Base-by-base conservation (phyloP, 208 protist genomes). In the Leishmania mexicana region DNA sequence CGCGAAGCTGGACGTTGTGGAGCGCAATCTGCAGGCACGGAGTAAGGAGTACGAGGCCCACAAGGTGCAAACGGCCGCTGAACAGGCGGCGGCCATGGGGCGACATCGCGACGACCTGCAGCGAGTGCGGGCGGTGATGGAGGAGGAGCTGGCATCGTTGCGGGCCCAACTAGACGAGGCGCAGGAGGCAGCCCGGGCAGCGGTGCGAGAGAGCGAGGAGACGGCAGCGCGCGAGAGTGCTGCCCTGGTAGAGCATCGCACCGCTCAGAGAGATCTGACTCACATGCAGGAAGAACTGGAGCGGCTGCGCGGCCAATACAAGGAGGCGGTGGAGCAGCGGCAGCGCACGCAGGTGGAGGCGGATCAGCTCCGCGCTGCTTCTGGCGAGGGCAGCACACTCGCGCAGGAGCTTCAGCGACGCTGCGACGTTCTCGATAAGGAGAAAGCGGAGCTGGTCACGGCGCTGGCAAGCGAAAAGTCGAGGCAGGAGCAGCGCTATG, bases 201-300 rank as follows among this genome's bases (percentile, higher is more conserved):
- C 84, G 0, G 82, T 74, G 19, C 89, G 89, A 62, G 83, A 91
- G 64, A 83, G 81, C 62, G 92, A 95, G 70, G 84, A 89, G 45
- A 76, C 73, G 35, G 73, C 77, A 10, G 81, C 88, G 42, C 88
- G 90, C 75, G 81, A 85, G 38, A 83, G 74, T n/a, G 79, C 87
- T 1, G 57, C 80, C 1, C 53, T 76, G 62, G 86, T 84, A 21
- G 76, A 85, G 73, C 83, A 78, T 35, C 79, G 73, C 42, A 71
- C 83, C 21, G 65, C 86, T 51, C 83, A 88, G 53, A 67, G 78
- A 64, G 89, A 92, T 53, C 67, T 89, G n/a, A 40, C 64, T 40
- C 65, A 81, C 17, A 72, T 86, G 19, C 76, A 70, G 40, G 40
- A 68, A 24, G 89, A 93, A 49, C 73, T 71, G 19, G 84, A 87